Evolutionary conservation across 2,329 filamentous ascomycete genomes (phyloP).

Genomic region (Colletotrichum sp.): DNA sequence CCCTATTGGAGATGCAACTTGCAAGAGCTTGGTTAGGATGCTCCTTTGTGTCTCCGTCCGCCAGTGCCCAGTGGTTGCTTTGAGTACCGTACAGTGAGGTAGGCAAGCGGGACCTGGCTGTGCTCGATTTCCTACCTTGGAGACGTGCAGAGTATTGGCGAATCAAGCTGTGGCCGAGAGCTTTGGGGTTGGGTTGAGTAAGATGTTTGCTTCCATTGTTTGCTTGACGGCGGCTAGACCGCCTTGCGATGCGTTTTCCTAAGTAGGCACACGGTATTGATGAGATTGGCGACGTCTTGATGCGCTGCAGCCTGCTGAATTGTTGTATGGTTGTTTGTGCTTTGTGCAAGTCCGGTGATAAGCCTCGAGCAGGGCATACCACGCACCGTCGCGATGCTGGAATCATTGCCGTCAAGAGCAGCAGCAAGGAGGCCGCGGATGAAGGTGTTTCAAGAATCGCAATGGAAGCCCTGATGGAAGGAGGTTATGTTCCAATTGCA

Average conservation of each 20-base stretch:
- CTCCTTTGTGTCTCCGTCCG: not conserved
- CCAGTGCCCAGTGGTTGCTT: not conserved
- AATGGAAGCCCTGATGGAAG: slow-evolving; percentile 17
- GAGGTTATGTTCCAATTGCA: not conserved
- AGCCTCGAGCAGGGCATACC: not conserved
- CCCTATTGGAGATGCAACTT: not conserved
- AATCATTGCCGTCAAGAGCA: not conserved
- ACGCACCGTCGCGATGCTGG: not conserved
- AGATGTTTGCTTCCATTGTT: slow-evolving; percentile 1
- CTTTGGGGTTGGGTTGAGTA: not conserved
- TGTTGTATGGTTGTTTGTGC: not conserved
- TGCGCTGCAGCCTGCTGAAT: not conserved
- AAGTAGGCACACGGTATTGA: not conserved
- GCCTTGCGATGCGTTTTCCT: not conserved
- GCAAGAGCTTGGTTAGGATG: not conserved
- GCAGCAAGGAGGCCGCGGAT: not conserved
- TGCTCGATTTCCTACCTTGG: not conserved
- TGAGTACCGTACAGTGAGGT: not conserved
- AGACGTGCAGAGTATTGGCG: not conserved
- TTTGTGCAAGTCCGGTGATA: not conserved
- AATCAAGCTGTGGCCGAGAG: not conserved
- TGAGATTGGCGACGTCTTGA: not conserved
- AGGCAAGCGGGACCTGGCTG: not conserved
- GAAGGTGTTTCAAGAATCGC: slow-evolving; percentile 10
- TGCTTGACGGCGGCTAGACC: not conserved